Percentiles rank a stretch among this genome's conserved stretches.
phyloP scores from a whole-genome alignment of 495 filamentous ascomycete genomes.

The Lophiotrema nucula region DNA sequence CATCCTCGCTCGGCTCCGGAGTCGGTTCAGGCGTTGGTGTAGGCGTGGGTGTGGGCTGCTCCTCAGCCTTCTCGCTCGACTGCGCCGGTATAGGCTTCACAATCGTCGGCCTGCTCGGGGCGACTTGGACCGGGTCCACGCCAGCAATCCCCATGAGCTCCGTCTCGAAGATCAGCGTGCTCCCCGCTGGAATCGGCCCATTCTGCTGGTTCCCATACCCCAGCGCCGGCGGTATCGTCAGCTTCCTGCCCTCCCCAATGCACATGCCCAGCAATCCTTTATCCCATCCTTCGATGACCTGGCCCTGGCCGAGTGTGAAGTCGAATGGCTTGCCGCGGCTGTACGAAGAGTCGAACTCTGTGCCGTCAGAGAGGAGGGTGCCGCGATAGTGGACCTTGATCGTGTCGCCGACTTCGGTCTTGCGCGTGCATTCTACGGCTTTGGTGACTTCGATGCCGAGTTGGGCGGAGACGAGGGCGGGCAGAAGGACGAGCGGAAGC shows the following conservation, averaged over 20 bases:
- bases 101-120: conserved; percentile 20
- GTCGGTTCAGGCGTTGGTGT: conserved; percentile 6
- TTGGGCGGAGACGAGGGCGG: conserved; percentile 33
- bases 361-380: conserved; percentile 59
- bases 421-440: conserved; percentile 68
- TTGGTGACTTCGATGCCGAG: conserved; percentile 75
- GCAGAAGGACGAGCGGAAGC: conserved; percentile 18
- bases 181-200: conserved; percentile 75
- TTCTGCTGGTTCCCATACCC: conserved; percentile 72
- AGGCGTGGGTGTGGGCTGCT: background rate
- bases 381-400: conserved; percentile 87
- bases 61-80: background rate
- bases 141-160: conserved; percentile 86
- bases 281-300: conserved; percentile 94
- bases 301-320: conserved; percentile 75
- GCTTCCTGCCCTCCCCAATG: conserved; percentile 87
- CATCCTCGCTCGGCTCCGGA: background rate
- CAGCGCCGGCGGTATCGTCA: conserved; percentile 85
- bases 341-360: conserved; percentile 65
- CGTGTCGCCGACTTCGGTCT: conserved; percentile 71
- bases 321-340: conserved; percentile 70
- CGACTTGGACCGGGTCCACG: conserved; percentile 46
- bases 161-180: conserved; percentile 87
- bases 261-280: conserved; percentile 92
- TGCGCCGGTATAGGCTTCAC: background rate